phyloP scores from a whole-genome alignment of 2,329 filamentous ascomycete genomes.

The Fusarium sp. region DNA sequence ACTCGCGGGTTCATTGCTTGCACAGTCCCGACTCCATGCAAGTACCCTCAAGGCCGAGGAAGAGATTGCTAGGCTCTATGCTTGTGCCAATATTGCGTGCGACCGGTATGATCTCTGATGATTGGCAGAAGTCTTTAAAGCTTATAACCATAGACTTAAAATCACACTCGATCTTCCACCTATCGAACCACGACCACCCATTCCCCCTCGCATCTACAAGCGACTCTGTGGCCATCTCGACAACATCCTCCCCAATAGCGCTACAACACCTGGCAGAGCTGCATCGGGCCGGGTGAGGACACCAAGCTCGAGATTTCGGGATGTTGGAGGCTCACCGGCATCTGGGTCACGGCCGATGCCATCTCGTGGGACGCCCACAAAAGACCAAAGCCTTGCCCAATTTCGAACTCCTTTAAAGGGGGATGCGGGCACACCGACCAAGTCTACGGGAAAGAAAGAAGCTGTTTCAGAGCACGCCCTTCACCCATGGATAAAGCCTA shows the following conservation, averaged over 20 bases:
- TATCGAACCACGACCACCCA: constrained; percentile 80
- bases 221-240: constrained; percentile 86
- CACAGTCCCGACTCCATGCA: constrained; percentile 83
- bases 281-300: constrained; percentile 48
- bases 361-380: constrained; percentile 60
- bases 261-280: constrained; percentile 47
- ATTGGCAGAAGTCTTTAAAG: too few species aligned
- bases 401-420: constrained; percentile 54
- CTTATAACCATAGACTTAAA: constrained; percentile 70
- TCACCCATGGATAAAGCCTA: constrained; percentile 77
- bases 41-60: constrained; percentile 85
- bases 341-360: constrained; percentile 50
- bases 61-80: constrained; percentile 86
- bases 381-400: constrained; percentile 57
- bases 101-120: constrained; percentile 69
- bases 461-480: constrained; percentile 51
- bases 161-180: constrained; percentile 80
- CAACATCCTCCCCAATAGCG: constrained; percentile 69
- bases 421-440: constrained; percentile 54
- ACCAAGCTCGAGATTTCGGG: constrained; percentile 49
- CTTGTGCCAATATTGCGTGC: constrained; percentile 90
- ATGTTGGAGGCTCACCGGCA: constrained; percentile 41
- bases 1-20: constrained; percentile 78
- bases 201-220: constrained; percentile 84
- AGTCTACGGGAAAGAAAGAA: constrained; percentile 52